Conservation (phyloP, 164 flowering plant genomes). For the Magnolia sinica region DNA sequence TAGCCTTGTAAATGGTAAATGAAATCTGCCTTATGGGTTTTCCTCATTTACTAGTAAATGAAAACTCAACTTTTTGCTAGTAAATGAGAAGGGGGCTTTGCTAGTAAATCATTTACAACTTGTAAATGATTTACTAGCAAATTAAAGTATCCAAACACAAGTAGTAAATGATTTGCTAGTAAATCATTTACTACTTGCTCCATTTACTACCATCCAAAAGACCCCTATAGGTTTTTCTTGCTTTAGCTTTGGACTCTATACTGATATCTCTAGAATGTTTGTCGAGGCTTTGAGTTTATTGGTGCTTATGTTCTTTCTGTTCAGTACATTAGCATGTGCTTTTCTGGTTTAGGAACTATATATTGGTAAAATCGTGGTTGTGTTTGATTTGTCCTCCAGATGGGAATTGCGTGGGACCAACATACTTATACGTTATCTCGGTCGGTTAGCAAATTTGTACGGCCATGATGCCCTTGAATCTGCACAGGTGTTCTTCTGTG, state of each 20-base stretch:
- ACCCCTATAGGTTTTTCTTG: not conserved
- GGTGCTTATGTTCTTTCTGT: not conserved
- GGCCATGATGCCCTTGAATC: conserved; percentile 49
- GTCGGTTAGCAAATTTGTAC: conserved; percentile 54
- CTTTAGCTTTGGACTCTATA: not conserved
- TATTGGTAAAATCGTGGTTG: not conserved
- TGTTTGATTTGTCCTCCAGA: conserved; percentile 19
- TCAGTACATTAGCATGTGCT: not conserved
- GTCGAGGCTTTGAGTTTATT: not conserved
- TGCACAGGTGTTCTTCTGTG: conserved; percentile 43
- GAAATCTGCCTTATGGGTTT: too few species aligned
- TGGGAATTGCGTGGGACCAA: conserved; percentile 45
- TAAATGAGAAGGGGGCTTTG: too few species aligned
- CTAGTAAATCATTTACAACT: too few species aligned
- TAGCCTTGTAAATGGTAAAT: too few species aligned
- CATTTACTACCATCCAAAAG: too few species aligned
- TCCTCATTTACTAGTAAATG: too few species aligned
- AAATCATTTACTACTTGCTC: too few species aligned
- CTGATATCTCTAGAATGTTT: too few species aligned
- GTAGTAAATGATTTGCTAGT: too few species aligned
- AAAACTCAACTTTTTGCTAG: too few species aligned
- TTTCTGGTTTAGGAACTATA: not conserved
- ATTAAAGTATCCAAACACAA: too few species aligned
- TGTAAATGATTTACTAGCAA: too few species aligned
- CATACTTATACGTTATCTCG: conserved; percentile 60